Evolutionary conservation across 2,329 filamentous ascomycete genomes (phyloP).

Genomic region (Pseudofabraea citricarpa): DNA sequence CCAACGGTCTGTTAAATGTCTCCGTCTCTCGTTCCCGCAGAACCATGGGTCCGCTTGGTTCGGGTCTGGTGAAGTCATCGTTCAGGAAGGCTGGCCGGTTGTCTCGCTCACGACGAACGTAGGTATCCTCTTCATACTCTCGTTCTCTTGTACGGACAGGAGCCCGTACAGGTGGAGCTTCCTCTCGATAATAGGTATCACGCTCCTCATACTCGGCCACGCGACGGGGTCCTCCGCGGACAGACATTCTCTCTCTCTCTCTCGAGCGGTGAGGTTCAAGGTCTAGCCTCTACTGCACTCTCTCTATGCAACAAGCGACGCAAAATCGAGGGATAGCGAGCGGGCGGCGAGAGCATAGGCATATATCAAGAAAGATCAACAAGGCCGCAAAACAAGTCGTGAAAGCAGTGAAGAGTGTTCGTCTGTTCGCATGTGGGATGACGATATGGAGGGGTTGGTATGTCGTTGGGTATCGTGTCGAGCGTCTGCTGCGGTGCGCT

Average conservation of each 20-base stretch:
- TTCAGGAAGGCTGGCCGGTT: constrained; percentile 24
- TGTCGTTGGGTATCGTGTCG: constrained; percentile 6
- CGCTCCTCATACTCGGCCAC: constrained; percentile 19
- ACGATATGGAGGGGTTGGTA: constrained; percentile 18
- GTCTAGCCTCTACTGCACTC: constrained; percentile 12
- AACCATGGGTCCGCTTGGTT: constrained; percentile 22
- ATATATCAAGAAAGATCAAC: not conserved
- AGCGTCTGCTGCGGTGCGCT: constrained; percentile 9
- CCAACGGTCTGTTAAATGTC: constrained; percentile 17
- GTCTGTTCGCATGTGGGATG: constrained; percentile 13
- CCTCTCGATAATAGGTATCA: constrained; percentile 21
- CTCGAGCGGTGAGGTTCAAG: constrained; percentile 1
- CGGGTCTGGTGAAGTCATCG: constrained; percentile 20
- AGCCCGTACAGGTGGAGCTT: constrained; percentile 10
- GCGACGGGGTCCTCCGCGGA: constrained; percentile 10
- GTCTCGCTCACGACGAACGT: constrained; percentile 16
- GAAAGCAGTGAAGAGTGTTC: constrained; percentile 5
- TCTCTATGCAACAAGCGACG: constrained; percentile 1
- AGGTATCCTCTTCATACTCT: constrained; percentile 24
- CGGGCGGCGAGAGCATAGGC: not conserved
- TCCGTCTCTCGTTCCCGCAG: constrained; percentile 25
- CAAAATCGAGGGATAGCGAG: constrained; percentile 1
- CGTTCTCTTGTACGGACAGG: constrained; percentile 18
- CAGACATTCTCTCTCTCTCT: constrained; percentile 14
- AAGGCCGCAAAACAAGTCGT: constrained; percentile 1